phyloP scores from a whole-genome alignment of 169 alveolate genomes.

The Plasmodium gallinaceum region DNA sequence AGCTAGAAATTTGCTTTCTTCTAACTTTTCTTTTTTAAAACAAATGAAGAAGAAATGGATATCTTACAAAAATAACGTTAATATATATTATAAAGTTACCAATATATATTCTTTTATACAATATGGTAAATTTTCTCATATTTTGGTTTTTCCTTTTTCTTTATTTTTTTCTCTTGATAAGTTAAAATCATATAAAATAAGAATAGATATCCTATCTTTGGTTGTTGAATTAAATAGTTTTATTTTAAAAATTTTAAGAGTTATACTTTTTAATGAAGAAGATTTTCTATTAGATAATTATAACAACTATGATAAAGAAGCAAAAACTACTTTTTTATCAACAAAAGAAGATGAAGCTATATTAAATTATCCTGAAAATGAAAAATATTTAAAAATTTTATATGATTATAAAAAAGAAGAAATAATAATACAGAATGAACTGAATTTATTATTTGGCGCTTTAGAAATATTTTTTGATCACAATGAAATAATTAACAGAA shows the following conservation, averaged over 20 bases:
- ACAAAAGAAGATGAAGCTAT: neutral
- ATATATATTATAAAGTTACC: neutral
- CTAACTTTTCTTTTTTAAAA: neutral
- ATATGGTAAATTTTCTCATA: neutral
- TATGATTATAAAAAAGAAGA: neutral
- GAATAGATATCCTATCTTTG: constrained; percentile 11
- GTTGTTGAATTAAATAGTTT: constrained; percentile 9
- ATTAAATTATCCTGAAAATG: neutral
- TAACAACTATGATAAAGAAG: neutral
- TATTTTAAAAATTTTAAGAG: constrained; percentile 2
- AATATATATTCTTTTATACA: constrained; percentile 25
- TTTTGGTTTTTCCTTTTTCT: constrained; percentile 16
- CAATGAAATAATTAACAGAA: neutral
- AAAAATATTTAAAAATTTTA: neutral
- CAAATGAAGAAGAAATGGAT: neutral
- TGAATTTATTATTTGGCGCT: constrained; percentile 15
- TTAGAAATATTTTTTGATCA: constrained; percentile 10
- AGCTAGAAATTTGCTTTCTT: neutral
- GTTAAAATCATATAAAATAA: neutral
- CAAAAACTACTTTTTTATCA: neutral
- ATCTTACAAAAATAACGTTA: neutral
- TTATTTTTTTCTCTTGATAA: constrained; percentile 25
- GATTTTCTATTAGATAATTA: neutral
- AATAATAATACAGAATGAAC: neutral
- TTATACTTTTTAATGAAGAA: neutral